Base-by-base conservation (phyloP, 495 filamentous ascomycete species). In the Aspergillus sclerotiicarbonarius region DNA sequence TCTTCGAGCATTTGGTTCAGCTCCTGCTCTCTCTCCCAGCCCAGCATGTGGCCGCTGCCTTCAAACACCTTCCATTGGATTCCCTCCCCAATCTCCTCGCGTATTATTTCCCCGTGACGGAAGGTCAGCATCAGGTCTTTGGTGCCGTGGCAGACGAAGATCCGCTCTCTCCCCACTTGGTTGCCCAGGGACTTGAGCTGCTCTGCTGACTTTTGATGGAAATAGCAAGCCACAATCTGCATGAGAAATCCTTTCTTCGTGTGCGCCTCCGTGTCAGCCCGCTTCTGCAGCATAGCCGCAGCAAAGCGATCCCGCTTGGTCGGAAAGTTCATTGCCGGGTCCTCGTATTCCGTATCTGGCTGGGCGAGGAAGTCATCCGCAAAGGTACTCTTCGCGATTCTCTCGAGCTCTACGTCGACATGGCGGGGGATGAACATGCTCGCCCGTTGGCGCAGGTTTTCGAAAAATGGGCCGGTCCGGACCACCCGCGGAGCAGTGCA, bases 241-340 rank as follows among this genome's bases (percentile, higher is more conserved):
- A 89, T 74, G 33, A 95, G 60, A 67, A 92, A 91, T 4, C 89
- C 89, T 39, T 78, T 80, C 46, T 79, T 75, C 0, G 80, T 81
- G 61, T 88, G 91, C 7, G 71, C 73, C 0, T 71, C 65, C 8
- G 62, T 61, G 51, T 89, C 75, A 20, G 69, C 66, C 9, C 87
- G 79, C 68, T 93, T 93, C 44, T 66, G 71, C 56, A 94, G 57
- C 67, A 93, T 88, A 51, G 88, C 84, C 6, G 91, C 90, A 0
- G 86, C 83, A 65, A 90, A 92, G 33, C 90, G 82, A 67, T 92
- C 87, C 35, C 83, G 89, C 66, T 91, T 92, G 53, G 78, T 91
- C 3, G 80, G 77, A 73, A 92, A 96, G 3, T 73, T 75, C 20
- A 61, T 67, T 48, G 79, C 78, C 0, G 67, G 57, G 20, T 64